A percentile compares a stretch with the other conserved stretches of the same genome.
Conservation (phyloP, 352 stramenopile species). For the Phytophthora kernoviae region DNA sequence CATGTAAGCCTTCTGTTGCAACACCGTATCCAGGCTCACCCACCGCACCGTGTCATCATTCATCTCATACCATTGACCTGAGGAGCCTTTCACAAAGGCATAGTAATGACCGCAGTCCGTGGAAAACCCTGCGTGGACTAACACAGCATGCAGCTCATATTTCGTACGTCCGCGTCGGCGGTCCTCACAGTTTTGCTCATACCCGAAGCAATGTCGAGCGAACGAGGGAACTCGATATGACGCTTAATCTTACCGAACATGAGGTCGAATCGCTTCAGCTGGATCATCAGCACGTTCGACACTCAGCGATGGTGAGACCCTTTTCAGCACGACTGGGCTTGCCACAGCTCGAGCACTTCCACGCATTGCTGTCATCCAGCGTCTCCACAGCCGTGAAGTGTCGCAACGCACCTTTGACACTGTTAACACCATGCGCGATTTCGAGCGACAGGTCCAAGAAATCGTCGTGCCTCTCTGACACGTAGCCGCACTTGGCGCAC, state of each 20-base stretch:
- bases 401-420: slow-evolving; percentile 70
- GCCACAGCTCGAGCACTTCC: slow-evolving; percentile 84
- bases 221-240: slow-evolving; percentile 74
- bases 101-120: slow-evolving; percentile 93
- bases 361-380: slow-evolving; percentile 85
- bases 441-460: slow-evolving; percentile 92
- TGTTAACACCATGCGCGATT: slow-evolving; percentile 77
- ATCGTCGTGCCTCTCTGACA: slow-evolving; percentile 82
- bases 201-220: slow-evolving; percentile 66
- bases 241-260: slow-evolving; percentile 91
- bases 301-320: slow-evolving; percentile 74
- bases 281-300: slow-evolving; percentile 88
- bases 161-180: slow-evolving; percentile 51
- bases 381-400: slow-evolving; percentile 86
- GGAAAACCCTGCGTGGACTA: slow-evolving; percentile 89
- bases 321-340: slow-evolving; percentile 84
- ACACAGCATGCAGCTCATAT: slow-evolving; percentile 82
- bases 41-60: slow-evolving; percentile 90
- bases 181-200: slow-evolving; percentile 66
- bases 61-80: slow-evolving; percentile 93
- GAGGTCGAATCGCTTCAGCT: slow-evolving; percentile 91
- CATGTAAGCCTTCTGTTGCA: slow-evolving; percentile 91
- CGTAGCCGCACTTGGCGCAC: slow-evolving; percentile 82
- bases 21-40: slow-evolving; percentile 85
- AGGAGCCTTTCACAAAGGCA: slow-evolving; percentile 86